These are phyloP conservation scores for Boletellus sp. DNA, from an alignment of 768 basidiomycete genomes.

Conservation along the genomic window DNA sequence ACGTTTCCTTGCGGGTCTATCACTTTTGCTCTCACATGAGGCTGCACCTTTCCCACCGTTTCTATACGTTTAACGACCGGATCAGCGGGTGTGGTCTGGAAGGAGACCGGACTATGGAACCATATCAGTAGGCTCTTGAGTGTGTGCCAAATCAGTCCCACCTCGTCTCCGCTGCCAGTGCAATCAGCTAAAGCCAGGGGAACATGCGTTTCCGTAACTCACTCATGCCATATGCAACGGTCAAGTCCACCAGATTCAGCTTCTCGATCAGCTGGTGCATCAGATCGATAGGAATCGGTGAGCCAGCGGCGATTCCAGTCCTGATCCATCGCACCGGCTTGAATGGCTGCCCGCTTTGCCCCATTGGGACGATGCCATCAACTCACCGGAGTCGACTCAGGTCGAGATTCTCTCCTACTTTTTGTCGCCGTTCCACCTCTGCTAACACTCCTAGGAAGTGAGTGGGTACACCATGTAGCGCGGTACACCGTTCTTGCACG, in stretches of 20 bases:
- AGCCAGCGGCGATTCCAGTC: constrained; percentile 81
- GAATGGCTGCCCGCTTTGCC: not conserved
- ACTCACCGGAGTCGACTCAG: constrained; percentile 53
- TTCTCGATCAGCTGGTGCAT: constrained; percentile 70
- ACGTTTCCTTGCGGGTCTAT: constrained; percentile 54
- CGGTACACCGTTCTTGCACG: constrained; percentile 66
- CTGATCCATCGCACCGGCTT: constrained; percentile 32
- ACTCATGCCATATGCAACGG: constrained; percentile 89
- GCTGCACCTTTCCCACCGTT: constrained; percentile 73
- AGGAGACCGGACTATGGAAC: constrained; percentile 66
- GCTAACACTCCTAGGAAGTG: constrained; percentile 75
- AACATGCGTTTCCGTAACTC: constrained; percentile 24
- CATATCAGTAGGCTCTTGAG: not conserved
- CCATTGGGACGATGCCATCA: not conserved
- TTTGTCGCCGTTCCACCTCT: constrained; percentile 57
- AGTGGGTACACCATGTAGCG: constrained; percentile 81
- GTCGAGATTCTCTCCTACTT: constrained; percentile 45
- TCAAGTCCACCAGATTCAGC: constrained; percentile 66
- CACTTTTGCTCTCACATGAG: constrained; percentile 75
- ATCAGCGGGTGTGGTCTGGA: constrained; percentile 71
- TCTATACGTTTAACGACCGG: constrained; percentile 72
- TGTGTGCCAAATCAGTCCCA: constrained; percentile 13
- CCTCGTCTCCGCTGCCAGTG: constrained; percentile 67
- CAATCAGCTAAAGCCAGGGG: constrained; percentile 2
- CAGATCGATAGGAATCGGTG: constrained; percentile 72